Evolutionary conservation across 495 filamentous ascomycete genomes (phyloP).

Genomic region (Aspergillus panamensis): DNA sequence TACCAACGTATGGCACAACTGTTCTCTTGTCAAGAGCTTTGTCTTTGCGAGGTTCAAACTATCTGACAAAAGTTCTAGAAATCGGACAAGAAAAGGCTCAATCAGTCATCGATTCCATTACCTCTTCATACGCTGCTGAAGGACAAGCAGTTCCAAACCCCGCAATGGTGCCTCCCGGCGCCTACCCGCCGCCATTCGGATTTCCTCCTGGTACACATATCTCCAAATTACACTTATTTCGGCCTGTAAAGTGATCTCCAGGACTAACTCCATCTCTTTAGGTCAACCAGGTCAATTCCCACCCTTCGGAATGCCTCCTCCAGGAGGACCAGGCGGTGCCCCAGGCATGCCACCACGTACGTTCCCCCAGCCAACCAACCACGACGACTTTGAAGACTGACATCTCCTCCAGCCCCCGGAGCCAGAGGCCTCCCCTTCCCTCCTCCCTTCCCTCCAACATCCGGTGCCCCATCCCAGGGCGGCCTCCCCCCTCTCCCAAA

Average conservation of each 20-base stretch:
- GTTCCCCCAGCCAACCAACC: conserved; percentile 27
- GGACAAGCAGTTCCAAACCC: conserved; percentile 83
- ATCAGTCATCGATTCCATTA: conserved; percentile 96
- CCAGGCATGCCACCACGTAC: conserved; percentile 47
- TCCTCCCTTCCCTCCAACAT: conserved; percentile 45
- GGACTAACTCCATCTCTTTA: conserved; percentile 4
- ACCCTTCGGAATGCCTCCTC: conserved; percentile 52
- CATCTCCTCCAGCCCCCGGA: conserved; percentile 45
- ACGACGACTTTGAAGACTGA: conserved; percentile 17
- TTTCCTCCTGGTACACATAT: conserved; percentile 54
- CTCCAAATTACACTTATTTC: not conserved
- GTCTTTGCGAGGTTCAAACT: not conserved
- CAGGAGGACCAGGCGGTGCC: conserved; percentile 37
- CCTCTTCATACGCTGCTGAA: conserved; percentile 87
- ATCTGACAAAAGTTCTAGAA: conserved; percentile 47
- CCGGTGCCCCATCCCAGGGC: conserved; percentile 37
- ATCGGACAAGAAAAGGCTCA: conserved; percentile 99
- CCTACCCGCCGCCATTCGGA: conserved; percentile 49
- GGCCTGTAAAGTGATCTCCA: too few species aligned
- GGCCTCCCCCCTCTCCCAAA: conserved; percentile 37
- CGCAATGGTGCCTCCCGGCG: conserved; percentile 59
- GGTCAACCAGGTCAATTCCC: conserved; percentile 50
- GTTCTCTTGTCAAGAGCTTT: conserved; percentile 1
- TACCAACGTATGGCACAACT: conserved; percentile 74
- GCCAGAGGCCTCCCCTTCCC: conserved; percentile 66